Conservation (phyloP, 164 flowering plant genomes). For the Euptelea pleiosperma region DNA sequence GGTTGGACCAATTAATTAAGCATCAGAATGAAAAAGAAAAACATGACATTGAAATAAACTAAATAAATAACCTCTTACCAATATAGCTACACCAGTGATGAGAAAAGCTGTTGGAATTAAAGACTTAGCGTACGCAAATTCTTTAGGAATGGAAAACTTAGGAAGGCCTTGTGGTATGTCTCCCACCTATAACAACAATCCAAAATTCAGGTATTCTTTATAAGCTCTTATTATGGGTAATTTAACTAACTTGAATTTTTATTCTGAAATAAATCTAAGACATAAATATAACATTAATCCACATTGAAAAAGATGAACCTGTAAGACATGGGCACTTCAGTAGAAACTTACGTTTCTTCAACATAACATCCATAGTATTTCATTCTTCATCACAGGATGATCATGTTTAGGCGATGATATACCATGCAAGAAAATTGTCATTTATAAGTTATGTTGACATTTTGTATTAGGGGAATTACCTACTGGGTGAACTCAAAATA, state of each 20-base stretch:
- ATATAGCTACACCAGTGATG: conserved; percentile 95
- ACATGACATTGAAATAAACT: conserved; percentile 3
- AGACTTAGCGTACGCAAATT: conserved; percentile 49
- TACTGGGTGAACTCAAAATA: no score
- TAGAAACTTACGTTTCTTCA: not conserved
- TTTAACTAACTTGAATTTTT: no score
- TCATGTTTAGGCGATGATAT: no score
- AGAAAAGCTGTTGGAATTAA: conserved; percentile 88
- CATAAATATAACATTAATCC: not conserved
- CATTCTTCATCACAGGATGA: no score
- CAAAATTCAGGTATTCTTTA: not conserved
- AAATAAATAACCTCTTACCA: conserved; percentile 48
- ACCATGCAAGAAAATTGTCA: no score
- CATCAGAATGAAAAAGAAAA: conserved; percentile 1
- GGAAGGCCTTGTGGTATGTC: conserved; percentile 98
- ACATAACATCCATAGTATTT: not conserved
- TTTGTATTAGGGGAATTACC: no score
- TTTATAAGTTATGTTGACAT: no score
- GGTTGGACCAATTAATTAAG: conserved; percentile 1
- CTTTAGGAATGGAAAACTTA: conserved; percentile 74
- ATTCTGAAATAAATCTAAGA: not conserved
- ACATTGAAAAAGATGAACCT: not conserved
- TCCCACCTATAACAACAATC: conserved; percentile 63
- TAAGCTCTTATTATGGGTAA: not conserved
- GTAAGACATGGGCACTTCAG: not conserved